Evolutionary conservation across 805 yeast species (phyloP), one percentile per base, ranked within the genome.

Genomic region (Candida morakotiae): DNA sequence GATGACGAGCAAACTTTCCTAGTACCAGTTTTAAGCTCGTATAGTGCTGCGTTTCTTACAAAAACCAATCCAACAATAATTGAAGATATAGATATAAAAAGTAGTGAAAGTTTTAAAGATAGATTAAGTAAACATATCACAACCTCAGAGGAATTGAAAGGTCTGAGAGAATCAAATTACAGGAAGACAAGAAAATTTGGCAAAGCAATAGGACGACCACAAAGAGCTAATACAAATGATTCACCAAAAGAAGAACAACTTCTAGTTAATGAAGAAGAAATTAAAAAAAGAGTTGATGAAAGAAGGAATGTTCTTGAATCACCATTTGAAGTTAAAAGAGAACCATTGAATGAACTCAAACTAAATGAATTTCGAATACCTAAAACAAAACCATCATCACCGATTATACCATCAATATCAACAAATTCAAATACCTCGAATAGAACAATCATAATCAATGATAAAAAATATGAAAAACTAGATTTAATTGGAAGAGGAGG

Each of bases 401-500:
- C 17, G 2, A 25, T 27, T 21, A 13, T 9, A 22, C 37, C 27
- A 30, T 27, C 31, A 10, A 8, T 26, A n/a, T 9, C 37, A n/a
- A 24, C 40, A 13, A 21, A 39, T 6, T 50, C 48, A 18, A 58
- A 52, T 9, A 47, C 49, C 13, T 49, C 49, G 24, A 56, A 53
- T 28, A 61, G 62, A 42, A 39, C 54, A 15, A 59, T 68, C 6
- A 47, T 44, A 2, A 62, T 68, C 15, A 85, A 87, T 54, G 79
- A 75, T 2, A 70, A 69, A 23, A 71, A 71, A 29, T 91, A 85
- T 53, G 89, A 83, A 49, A 74, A 82, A 39, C 61, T 85, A 19
- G 96, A 87, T 51, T 64, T 85, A 10, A 57, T 89, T 14, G 98
- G 97, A 4, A 75, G 84, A 56, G 98, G 97, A 18, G 98, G 97